Base-by-base conservation (phyloP, 345 rosid genomes). In the Lepidium sativum region DNA sequence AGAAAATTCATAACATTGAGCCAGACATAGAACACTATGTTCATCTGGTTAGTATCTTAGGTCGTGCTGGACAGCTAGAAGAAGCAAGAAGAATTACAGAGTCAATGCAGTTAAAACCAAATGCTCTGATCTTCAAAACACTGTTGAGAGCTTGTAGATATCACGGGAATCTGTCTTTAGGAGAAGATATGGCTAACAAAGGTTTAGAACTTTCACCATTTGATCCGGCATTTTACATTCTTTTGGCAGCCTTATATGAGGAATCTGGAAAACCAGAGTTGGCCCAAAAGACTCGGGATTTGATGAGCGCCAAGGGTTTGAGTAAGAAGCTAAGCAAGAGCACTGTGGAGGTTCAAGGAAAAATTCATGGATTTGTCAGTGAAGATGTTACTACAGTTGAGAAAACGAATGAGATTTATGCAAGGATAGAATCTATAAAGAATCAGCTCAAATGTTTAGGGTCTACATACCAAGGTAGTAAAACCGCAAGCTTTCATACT, bases 131-230 rank as follows among this genome's bases (percentile, higher is more conserved):
- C 55, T 83, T 82, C 82, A 86, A 80, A 66, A 80, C 81, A 20
- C 4, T 86, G 66, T 52, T 88, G 47, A 63, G 77, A 42, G 83
- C 86, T 55, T 84, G 88, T 78, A 78, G 71, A 55, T 56, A 69
- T 48, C 82, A 83, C 44, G 68, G 67, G 68, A 81, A 81, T 50
- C 54, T 86, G 39, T 67, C 81, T 53, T 69, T 86, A 3, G 91
- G 85, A 13, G 92, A 88, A 81, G 84, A 84, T 42, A 75, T 81
- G 74, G 92, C 91, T 14, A 79, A 80, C 76, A 67, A 69, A 59
- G 92, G 88, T 33, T 80, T 84, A 14, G 76, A 71, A 54, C 74
- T 84, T 40, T 42, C 81, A 65, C 84, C 86, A 29, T 67, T 3
- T 3, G 86, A 88, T 76, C 79, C 79, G 31, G 74, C 80, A 13